Evolutionary conservation across 345 rosid genomes (phyloP).

Genomic region (Orychophragmus violaceus): DNA sequence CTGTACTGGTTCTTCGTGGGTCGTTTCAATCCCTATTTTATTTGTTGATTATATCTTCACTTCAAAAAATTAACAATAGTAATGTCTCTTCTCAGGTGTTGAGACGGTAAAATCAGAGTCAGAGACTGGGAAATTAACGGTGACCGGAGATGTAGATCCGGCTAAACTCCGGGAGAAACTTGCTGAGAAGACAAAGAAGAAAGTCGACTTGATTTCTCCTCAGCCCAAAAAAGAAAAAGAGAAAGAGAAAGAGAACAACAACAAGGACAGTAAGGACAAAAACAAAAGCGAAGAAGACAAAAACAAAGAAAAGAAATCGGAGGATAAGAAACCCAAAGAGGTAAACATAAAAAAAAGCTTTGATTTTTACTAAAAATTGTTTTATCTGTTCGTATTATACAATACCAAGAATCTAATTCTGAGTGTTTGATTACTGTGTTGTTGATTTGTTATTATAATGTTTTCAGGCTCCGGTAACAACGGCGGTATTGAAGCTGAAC

Average conservation of each 20-base stretch:
- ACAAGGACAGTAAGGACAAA: constrained; percentile 31
- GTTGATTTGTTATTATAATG: too few species aligned
- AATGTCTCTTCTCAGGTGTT: constrained; percentile 43
- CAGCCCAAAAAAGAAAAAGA: constrained; percentile 41
- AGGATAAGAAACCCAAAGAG: constrained; percentile 38
- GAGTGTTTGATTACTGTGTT: too few species aligned
- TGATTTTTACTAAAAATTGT: not conserved
- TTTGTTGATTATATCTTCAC: not conserved
- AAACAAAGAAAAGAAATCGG: constrained; percentile 32
- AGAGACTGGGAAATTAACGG: constrained; percentile 53
- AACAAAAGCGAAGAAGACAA: constrained; percentile 34
- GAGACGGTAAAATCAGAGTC: constrained; percentile 58
- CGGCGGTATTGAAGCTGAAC: constrained; percentile 51
- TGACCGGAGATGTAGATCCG: constrained; percentile 71
- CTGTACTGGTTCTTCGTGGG: not conserved
- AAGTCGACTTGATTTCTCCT: constrained; percentile 41
- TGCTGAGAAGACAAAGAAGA: constrained; percentile 53
- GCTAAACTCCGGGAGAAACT: constrained; percentile 33
- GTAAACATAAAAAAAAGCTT: not conserved
- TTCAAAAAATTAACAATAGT: not conserved
- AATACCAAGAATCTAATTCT: constrained; percentile 1
- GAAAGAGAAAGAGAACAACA: constrained; percentile 9
- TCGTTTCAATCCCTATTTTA: not conserved
- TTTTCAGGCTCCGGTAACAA: constrained; percentile 46
- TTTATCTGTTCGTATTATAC: not conserved